These are phyloP conservation scores for Rhynchospora pubera DNA, from an alignment of 176 grass and related monocot species.

Conservation along the genomic window DNA sequence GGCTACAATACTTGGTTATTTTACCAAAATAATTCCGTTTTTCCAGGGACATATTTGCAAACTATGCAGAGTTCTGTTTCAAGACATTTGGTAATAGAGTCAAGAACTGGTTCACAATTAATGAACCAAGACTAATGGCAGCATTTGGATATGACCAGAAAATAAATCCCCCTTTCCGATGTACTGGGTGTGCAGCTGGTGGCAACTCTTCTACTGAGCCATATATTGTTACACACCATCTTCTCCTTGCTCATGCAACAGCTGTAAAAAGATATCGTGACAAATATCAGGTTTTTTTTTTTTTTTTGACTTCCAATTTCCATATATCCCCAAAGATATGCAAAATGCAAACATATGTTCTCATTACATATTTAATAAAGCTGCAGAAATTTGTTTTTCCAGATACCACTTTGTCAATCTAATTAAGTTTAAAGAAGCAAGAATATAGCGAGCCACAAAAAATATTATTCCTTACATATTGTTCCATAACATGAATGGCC, in stretches of 20 bases:
- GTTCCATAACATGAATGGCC: background rate
- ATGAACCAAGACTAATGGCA: constrained; percentile 54
- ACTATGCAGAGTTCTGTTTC: constrained; percentile 71
- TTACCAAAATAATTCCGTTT: constrained; percentile 8
- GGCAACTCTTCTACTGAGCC: constrained; percentile 61
- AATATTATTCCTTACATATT: too few species aligned
- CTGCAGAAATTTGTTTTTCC: background rate
- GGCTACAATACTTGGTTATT: too few species aligned
- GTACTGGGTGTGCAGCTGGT: constrained; percentile 35
- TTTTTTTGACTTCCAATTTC: background rate
- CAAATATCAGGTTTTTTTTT: constrained; percentile 56
- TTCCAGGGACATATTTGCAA: constrained; percentile 44
- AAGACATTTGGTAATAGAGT: constrained; percentile 62
- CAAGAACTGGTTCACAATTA: constrained; percentile 81
- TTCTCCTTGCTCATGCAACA: constrained; percentile 62
- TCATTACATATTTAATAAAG: background rate
- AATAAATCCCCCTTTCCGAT: constrained; percentile 46
- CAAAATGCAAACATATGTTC: background rate
- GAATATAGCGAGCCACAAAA: too few species aligned
- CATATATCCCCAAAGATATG: background rate
- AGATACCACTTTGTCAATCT: background rate
- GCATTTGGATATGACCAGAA: constrained; percentile 45
- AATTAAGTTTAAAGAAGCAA: too few species aligned
- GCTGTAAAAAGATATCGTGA: constrained; percentile 51
- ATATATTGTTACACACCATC: constrained; percentile 62